Base-by-base conservation (phyloP, 169 alveolate genomes). In the Cryptosporidium sp. region DNA sequence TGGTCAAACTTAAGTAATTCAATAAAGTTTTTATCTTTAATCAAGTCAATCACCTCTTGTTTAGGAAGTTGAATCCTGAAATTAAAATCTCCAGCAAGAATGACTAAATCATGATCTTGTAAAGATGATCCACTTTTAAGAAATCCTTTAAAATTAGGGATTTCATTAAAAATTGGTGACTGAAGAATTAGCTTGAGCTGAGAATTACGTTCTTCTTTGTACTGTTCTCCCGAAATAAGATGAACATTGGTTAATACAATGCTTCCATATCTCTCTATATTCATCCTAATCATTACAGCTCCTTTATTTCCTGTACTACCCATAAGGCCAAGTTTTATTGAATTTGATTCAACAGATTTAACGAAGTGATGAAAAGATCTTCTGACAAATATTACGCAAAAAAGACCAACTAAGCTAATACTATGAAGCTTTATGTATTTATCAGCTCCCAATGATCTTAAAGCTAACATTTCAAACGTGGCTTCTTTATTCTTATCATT, bases 231-330 rank as follows among this genome's bases (percentile, higher is more conserved):
- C 21, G 96, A 91, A 52, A 87, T 94, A 21, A 97, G 91, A 86
- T 97, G 99, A n/a, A 94, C 93, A 84, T 95, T 95, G 14, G 95
- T 91, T 53, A 95, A 84, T 39, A 94, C 89, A 48, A 80, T 62
- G 10, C 68, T 80, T 21, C 89, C 89, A 26, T 42, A 80, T 33
- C 75, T 48, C n/a, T 80, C 94, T 60, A 52, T 92, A 85, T 62
- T 92, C 75, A 70, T 94, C 85, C 95, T 91, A 29, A 94, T 85
- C 21, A 94, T 85, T 29, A 95, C 97, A 12, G 96, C 95, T 31
- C 99, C 98, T 92, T 97, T 95, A 87, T 97, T 96, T 7, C 98
- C 97, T 35, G 95, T 85, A 85, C 92, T 91, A n/a, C 97, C 96
- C 86, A 95, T 93, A 75, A 96, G 92, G 2, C 99, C 98, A 62